Conservation (phyloP, 139 green algal genomes). For the Deuterostichococcus epilithicus region DNA sequence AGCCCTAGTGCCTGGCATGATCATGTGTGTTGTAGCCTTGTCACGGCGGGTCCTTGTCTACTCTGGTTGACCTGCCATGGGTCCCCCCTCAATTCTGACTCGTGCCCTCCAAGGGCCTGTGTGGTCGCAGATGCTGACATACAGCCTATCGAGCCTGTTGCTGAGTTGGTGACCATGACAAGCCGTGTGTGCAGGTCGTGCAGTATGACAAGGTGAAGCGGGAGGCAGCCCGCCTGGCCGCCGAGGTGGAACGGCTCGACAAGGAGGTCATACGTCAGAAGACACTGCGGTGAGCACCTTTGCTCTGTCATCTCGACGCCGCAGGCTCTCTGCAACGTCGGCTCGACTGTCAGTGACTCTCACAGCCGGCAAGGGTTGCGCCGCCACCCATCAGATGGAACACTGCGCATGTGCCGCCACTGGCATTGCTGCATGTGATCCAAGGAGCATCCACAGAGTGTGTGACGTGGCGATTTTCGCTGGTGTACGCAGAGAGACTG, state of each 20-base stretch:
- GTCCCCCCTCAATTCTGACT: not conserved
- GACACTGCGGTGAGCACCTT: conserved; percentile 1
- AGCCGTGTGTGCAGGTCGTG: not conserved
- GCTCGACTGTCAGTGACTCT: not conserved
- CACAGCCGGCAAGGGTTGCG: no score
- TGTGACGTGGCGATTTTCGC: not conserved
- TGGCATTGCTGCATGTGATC: not conserved
- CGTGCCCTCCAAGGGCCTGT: not conserved
- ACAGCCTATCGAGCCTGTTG: not conserved
- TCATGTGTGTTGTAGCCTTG: not conserved
- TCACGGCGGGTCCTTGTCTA: not conserved
- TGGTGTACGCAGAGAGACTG: conserved; percentile 6
- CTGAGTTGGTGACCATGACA: not conserved
- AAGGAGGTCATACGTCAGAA: conserved; percentile 20
- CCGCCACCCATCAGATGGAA: not conserved
- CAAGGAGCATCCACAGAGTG: not conserved
- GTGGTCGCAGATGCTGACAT: not conserved
- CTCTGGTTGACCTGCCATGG: not conserved
- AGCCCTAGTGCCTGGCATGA: not conserved
- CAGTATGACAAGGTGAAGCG: conserved; percentile 8
- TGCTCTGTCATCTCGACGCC: no score
- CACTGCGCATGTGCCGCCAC: not conserved
- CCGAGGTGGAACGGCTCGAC: conserved; percentile 17
- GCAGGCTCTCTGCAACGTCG: not conserved
- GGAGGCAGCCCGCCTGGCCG: conserved; percentile 13